Evolutionary conservation across 305 asterid species (phyloP), one percentile per base, ranked within the genome.

Genomic region (Fraxinus dipetala): DNA sequence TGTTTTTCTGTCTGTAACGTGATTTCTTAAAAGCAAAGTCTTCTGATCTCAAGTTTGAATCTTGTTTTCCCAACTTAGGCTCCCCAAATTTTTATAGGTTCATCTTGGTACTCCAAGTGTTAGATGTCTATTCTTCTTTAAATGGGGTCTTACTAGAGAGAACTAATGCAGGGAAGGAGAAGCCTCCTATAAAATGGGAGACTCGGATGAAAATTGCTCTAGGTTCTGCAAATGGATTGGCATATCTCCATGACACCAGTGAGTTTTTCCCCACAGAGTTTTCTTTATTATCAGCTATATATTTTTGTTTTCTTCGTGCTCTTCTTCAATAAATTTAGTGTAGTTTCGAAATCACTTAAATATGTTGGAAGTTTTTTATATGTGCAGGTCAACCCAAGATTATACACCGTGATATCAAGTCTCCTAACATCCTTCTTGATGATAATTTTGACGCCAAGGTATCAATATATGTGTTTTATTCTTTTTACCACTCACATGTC

Each of bases 341-440:
- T 76, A 69, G 75, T 28, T 2, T 28, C 1, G 2, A 14, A 24
- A 20, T 70, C 14, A 48, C 77, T 72, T 78, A 30, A 61, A 76
- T 14, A 51, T 26, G 5, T 75, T 40, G 72, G 72, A 82, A 63
- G 76, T 83, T 11, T 45, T 81, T 70, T 88, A 69, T 59, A 74
- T 76, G 24, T 87, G 86, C 93, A 95, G 98, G 98, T 85, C 91
- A 87, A 76, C 98, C 99, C 83, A 95, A 90, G 90, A 89, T 95
- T 82, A 95, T 93, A 83, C 97, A 95, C 79, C 94, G 98, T 40
- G 98, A 95, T 87, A 92, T 95, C 89, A 95, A 95, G 90, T 92
- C 99, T 40, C 48, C 98, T 77, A 95, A 93, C 88, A 93, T 95
- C 88, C 97, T 93, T 72, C 89, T 93, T 36, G 99, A 91, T 83